Base-by-base conservation (phyloP, 208 protist species). In the Trypanosoma platydactyli region DNA sequence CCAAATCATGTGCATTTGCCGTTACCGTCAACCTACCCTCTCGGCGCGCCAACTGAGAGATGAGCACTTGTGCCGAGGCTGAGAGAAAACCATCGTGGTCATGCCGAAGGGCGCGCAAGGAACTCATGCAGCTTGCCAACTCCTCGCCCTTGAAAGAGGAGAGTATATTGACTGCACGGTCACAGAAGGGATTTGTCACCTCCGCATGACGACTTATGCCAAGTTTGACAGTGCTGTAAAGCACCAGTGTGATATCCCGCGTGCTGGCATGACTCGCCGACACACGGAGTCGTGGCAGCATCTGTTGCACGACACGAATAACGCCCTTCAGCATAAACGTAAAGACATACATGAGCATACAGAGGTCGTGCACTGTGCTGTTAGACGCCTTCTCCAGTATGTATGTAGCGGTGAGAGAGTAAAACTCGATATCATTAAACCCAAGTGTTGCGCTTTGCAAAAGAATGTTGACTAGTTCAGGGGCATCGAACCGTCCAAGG, bases 181-280 rank as follows among this genome's bases (percentile, higher is more conserved):
- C 83, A 60, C 85, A 94, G 44, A 94, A 73, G 44, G 78, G 81
- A 5, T 41, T 64, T 0, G 75, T 88, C 15, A 90, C 57, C 52
- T 92, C 83, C 0, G 76, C 54, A 33, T 80, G 78, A 18, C 76
- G 84, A 22, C 50, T 25, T 22, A 92, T 83, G 16, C 69, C 66
- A 25, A 95, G 81, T 64, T 81, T 88, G 22, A 88, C 89, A 41
- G 86, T 71, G 68, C 84, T 91, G 73, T 93, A 92, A 11, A 95
- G 66, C 15, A 77, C 64, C 22, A 91, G 68, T n/a, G 76, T 79
- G 27, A 93, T 81, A 30, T 95, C 89, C 9, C 75, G 83, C 44
- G 86, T 73, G 13, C 33, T 81, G 12, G 84, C 71, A 18, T 79
- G 61, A 6, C 68, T 69, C 55, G 69, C 76, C 44, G 79, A 80